Base-by-base conservation (phyloP, 1,139 yeast genomes). In the Citeromyces siamensis region DNA sequence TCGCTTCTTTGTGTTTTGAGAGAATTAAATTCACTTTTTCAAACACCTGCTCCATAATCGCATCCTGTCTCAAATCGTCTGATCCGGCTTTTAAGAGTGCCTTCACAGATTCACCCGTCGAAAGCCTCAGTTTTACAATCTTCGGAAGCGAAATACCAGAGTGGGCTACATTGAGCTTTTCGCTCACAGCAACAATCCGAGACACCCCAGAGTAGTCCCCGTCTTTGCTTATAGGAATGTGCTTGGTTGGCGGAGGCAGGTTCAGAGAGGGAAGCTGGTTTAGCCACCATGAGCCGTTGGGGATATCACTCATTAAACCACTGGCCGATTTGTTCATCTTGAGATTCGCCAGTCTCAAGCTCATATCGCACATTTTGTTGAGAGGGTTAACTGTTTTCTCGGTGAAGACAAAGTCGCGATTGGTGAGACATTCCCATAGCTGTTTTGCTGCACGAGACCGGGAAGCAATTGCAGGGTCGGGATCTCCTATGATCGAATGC, bases 31-130 rank as follows among this genome's bases (percentile, higher is more conserved):
- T 85, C 14, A 86, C 95, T 51, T 86, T 84, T 19, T 68, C 80
- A 55, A 93, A 93, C 1, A 90, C 97, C 52, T 90, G 98, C 52
- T 88, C 94, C 98, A 93, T 93, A 42, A 90, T 84, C 0, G 94
- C 83, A 56, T 93, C 99, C 55, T 93, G 98, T 39, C 98, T 63
- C 39, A 90, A 59, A 56, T 93, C 98, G 56, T 93, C 98, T 5
- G 84, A 71, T 4, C 94, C 88, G 20, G 85, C 83, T 50, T 93
- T 93, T 46, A 86, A 62, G 16, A 90, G 60, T 50, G 79, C 66
- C 40, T 63, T 71, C 41, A 72, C 78, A 0, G 43, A 49, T 0
- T 55, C 46, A 0, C 96, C 97, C 49, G 74, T 69, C 0, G 75
- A 62, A 14, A 78, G 57, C 0, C 40, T 41, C 38, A 83, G 60